These are phyloP conservation scores for Russula lepida DNA, from an alignment of 768 basidiomycete species.

Conservation along the genomic window DNA sequence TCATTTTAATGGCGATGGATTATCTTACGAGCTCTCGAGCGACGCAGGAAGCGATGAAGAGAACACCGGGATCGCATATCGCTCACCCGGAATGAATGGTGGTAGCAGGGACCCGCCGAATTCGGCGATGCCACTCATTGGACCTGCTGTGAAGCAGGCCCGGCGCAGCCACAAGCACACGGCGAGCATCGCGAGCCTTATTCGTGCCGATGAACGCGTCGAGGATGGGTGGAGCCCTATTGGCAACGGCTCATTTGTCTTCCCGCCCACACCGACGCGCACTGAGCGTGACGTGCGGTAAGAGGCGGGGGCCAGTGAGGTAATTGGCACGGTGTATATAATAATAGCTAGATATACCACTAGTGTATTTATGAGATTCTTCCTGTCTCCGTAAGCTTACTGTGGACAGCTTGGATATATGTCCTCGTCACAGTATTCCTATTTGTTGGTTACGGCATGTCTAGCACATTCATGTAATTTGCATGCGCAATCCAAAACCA, in stretches of 20 bases:
- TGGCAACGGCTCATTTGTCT: slow-evolving; percentile 40
- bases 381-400: background rate
- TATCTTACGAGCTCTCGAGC: slow-evolving; percentile 50
- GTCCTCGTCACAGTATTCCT: background rate
- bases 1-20: slow-evolving; percentile 31
- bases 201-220: slow-evolving; percentile 67
- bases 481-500: background rate
- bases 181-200: slow-evolving; percentile 76
- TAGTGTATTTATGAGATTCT: slow-evolving; percentile 1
- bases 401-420: background rate
- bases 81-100: slow-evolving; percentile 40
- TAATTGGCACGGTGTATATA: slow-evolving; percentile 3
- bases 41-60: slow-evolving; percentile 52
- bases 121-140: slow-evolving; percentile 32
- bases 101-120: slow-evolving; percentile 22
- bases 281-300: background rate
- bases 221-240: slow-evolving; percentile 82
- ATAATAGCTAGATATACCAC: slow-evolving; percentile 11
- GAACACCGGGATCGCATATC: slow-evolving; percentile 60
- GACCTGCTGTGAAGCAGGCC: slow-evolving; percentile 20
- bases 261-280: slow-evolving; percentile 35
- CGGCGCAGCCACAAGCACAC: slow-evolving; percentile 62
- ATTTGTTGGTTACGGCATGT: background rate
- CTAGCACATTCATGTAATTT: background rate
- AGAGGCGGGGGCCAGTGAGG: background rate